Base-by-base conservation (phyloP, 1,284 basidiomycete genomes). In the Ganoderma sp. region DNA sequence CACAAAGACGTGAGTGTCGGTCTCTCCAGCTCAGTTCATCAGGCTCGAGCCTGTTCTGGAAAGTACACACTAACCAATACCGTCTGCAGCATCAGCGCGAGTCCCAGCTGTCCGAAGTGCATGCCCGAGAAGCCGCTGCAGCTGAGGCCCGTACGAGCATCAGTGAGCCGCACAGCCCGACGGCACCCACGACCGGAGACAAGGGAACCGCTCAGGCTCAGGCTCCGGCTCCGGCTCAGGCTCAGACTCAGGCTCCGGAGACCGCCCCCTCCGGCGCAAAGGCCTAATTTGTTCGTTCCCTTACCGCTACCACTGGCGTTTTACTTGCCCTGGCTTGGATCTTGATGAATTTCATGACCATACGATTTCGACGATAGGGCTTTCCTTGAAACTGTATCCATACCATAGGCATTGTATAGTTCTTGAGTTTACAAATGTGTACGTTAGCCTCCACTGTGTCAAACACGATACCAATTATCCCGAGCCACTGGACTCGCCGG, bases 1-100 rank as follows among this genome's bases (percentile, higher is more conserved):
- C 68, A 71, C 43, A 77, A 77, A 61, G 78, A 78, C 61, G 78
- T 79, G 65, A 69, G 78, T 72, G 22, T 22, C n/a, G 14, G 42
- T 43, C n/a, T 25, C 8, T 3, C 22, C 22, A 43, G 42, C 42
- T 14, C 17, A 15, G 42, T 43, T 15, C 15, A 43, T 14, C 15
- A 17, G 15, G 15, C 22, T 14, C 5, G 6, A 52, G 48, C 4
- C 22, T 48, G 10, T 48, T 12, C n/a, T 12, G 10, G 48, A 14
- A 52, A 28, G n/a, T 12, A 3, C 48, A 52, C 12, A 1, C 39
- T 42, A 37, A 6, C 37, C 59, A 19, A 19, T 57, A 37, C 39
- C 22, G 15, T 25, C 19, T 25, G 56, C 64, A 78, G 77, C 73
- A 74, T 69, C 50, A 69, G 56, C 74, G 77, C 56, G 76, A 78